Evolutionary conservation across 78 protist species (phyloP), one percentile per base, ranked within the genome.

Genomic region (Protostelium mycophagum): DNA sequence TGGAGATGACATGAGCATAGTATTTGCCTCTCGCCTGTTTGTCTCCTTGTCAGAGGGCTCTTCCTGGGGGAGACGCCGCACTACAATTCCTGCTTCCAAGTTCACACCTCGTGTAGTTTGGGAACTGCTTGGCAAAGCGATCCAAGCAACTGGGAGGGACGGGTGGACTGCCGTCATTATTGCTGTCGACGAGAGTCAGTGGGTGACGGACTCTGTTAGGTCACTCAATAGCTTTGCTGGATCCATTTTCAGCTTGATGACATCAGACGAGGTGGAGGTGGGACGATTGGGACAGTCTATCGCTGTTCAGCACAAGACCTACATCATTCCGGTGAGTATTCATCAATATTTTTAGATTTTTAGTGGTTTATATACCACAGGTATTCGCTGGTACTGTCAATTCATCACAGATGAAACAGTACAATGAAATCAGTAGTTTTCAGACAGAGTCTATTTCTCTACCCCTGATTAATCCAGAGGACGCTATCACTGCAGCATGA

Each of bases 11-110:
- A 51, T 51, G 73, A 51, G 73, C 73, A 51, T 51, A 51, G 73
- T 51, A 51, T 51, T 51, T 51, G 73, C 73, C 73, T 51, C 73
- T 51, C 73, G 73, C 73, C 73, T 51, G 73, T 51, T 51, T 51
- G 73, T 51, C 73, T 51, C 73, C 73, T 51, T 51, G 73, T 51
- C 73, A 51, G 73, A 51, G 73, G 73, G 73, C 73, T 51, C 73
- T 51, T 51, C 73, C 73, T 51, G 73, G 73, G 73, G 73, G 73
- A 51, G 73, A 51, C 73, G 73, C 73, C 73, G 73, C 73, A 51
- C 73, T 51, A 5, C 73, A 51, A 51, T 51, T 51, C 73, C 73
- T 51, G 73, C 73, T 51, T 51, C 73, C 73, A 51, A 51, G 73
- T 51, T 51, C 73, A 51, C 73, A 51, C 73, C 73, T 51, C 73